Conservation (phyloP, 2,329 filamentous ascomycete genomes). For the Rutstroemia sp. region DNA sequence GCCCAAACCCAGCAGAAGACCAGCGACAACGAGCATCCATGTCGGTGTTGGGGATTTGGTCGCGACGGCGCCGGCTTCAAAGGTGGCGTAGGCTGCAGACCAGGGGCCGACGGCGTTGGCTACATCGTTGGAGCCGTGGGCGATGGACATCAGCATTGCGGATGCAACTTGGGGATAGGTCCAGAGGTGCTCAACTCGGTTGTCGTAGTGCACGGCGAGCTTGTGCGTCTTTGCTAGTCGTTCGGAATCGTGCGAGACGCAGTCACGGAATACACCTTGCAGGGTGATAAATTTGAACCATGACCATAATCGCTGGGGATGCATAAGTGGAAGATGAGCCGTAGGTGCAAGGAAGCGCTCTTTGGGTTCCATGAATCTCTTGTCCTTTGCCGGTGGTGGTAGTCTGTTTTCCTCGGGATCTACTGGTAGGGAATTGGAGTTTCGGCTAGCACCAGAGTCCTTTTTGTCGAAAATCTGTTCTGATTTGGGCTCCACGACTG, state of each 20-base stretch:
- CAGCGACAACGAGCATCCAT: constrained; percentile 70
- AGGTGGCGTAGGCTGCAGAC: constrained; percentile 61
- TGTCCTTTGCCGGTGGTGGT: background rate
- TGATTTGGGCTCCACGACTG: background rate
- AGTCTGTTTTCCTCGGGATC: background rate
- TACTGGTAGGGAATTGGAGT: background rate
- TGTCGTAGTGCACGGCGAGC: constrained; percentile 55
- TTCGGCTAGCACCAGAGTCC: background rate
- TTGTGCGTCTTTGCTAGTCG: constrained; percentile 5
- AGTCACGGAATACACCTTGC: constrained; percentile 19
- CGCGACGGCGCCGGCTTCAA: constrained; percentile 46
- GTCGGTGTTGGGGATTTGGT: constrained; percentile 55
- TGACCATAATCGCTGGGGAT: constrained; percentile 16
- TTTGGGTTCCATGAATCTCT: constrained; percentile 6
- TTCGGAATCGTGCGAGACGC: constrained; percentile 10
- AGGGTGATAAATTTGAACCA: constrained; percentile 19
- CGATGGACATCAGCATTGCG: constrained; percentile 31
- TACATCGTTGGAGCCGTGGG: constrained; percentile 68
- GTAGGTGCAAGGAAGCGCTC: constrained; percentile 16
- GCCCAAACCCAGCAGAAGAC: constrained; percentile 47
- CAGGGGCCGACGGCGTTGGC: constrained; percentile 62
- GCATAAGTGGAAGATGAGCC: constrained; percentile 13
- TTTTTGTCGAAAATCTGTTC: background rate
- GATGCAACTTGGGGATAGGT: constrained; percentile 43
- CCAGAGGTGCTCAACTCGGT: constrained; percentile 56